Conservation (phyloP, 768 basidiomycete species). For the Podaxis sp. region DNA sequence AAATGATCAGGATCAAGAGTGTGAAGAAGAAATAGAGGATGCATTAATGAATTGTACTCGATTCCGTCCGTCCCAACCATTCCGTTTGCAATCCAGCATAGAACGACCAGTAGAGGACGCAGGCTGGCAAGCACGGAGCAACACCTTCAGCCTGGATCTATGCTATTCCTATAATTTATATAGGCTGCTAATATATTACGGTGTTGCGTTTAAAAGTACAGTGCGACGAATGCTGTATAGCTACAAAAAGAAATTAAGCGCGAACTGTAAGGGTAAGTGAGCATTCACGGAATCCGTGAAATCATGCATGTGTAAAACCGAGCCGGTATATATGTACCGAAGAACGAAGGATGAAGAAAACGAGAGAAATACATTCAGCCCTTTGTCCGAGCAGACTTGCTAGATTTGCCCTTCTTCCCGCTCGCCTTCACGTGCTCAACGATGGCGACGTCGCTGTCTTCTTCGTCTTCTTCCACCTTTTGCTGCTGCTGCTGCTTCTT, state of each 20-base stretch:
- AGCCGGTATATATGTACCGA: neutral
- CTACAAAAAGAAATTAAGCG: constrained; percentile 10
- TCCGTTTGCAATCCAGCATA: neutral
- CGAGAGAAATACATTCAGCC: neutral
- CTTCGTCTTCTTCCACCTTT: constrained; percentile 26
- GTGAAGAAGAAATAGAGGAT: constrained; percentile 88
- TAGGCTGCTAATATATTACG: constrained; percentile 7
- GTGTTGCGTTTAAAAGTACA: constrained; percentile 13
- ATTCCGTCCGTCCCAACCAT: neutral
- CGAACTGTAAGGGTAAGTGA: neutral
- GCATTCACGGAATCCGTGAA: neutral
- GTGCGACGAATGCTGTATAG: constrained; percentile 12
- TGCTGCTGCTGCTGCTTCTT: constrained; percentile 38
- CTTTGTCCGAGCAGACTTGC: constrained; percentile 11
- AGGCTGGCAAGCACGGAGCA: neutral
- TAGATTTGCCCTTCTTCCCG: constrained; percentile 16
- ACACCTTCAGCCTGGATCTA: neutral
- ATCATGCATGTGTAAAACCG: neutral
- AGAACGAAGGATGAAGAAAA: neutral
- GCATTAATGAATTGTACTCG: neutral
- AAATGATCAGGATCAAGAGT: constrained; percentile 87
- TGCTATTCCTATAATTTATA: constrained; percentile 5
- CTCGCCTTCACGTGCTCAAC: constrained; percentile 27
- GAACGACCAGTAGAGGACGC: neutral
- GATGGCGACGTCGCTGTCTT: constrained; percentile 44